Evolutionary conservation across 441 rosid species (phyloP), one percentile per base, ranked within the genome.

Genomic region (Pelargonium myrrhifolium): DNA sequence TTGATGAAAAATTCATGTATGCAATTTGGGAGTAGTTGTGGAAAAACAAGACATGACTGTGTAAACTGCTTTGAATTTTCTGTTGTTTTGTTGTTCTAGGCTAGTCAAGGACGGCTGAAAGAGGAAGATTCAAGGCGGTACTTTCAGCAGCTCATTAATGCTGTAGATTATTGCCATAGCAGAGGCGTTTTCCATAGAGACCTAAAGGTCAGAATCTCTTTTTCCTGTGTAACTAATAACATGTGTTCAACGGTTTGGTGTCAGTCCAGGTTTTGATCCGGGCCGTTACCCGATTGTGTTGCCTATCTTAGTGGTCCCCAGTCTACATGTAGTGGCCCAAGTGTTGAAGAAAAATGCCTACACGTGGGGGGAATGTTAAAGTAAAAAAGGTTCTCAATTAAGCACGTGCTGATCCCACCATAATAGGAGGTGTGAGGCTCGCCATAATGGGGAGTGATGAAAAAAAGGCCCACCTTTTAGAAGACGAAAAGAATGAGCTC

Each of bases 141-240:
- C 62, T 94, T 94, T 67, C 99, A 94, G 70, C 97, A 92, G 79
- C 96, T 94, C 78, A 92, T 92, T 66, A 86, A 92, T 80, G 98
- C 96, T 42, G 98, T 94, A 15, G 99, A 94, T 78, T 92, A 92
- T 69, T 92, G 98, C 68, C 99, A 94, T 71, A 94, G 96, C 79
- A 83, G 98, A 78, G 88, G 98, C 37, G 99, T 91, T 72, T 94
- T 68, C 78, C 99, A 94, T 65, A 80, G 99, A 77, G 99, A 89
- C 74, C 83, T 94, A 49, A 94, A 92, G 98, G 99, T 88, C 61
- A 60, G 64, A 51, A 68, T 45, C 39, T 35, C 62, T 17, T 51
- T 31, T 31, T 31, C 37, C 37, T 31, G 5, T 5, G 37, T 31
- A 31, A 8, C 14, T n/a, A 49, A 1, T 47, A 47, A 10, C 53